Evolutionary conservation across 1,139 yeast species (phyloP).

Genomic region (Candida dubliniensis): DNA sequence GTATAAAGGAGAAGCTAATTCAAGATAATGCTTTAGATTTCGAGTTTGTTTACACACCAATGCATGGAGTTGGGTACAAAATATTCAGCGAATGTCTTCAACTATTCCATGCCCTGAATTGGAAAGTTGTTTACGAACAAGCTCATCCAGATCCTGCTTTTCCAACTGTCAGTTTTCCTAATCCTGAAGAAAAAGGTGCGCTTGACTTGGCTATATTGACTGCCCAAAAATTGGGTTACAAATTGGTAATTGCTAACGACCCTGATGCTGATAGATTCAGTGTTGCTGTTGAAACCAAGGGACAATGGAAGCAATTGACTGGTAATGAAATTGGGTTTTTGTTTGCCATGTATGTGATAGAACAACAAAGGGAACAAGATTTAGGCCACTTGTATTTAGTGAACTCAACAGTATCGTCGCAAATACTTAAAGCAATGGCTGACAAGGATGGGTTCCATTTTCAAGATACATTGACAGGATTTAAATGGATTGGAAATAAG

Average conservation of each 20-base stretch:
- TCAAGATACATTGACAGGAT: constrained; percentile 88
- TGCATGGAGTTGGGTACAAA: constrained; percentile 89
- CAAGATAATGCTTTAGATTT: constrained; percentile 23
- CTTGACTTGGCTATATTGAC: constrained; percentile 63
- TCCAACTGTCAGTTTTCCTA: constrained; percentile 85
- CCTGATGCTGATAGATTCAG: constrained; percentile 97
- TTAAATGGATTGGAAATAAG: constrained; percentile 95
- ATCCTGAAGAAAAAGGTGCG: constrained; percentile 96
- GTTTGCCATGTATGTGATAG: constrained; percentile 67
- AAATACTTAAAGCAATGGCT: constrained; percentile 74
- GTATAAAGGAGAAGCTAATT: constrained; percentile 31
- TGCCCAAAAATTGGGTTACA: constrained; percentile 48
- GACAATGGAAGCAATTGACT: constrained; percentile 73
- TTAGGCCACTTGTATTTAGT: constrained; percentile 55
- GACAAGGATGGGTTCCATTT: constrained; percentile 57
- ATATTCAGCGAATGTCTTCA: constrained; percentile 36
- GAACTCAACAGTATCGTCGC: constrained; percentile 91
- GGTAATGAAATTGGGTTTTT: constrained; percentile 91
- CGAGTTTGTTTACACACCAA: constrained; percentile 80
- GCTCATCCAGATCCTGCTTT: constrained; percentile 78
- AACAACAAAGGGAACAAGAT: constrained; percentile 31
- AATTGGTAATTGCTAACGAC: constrained; percentile 81
- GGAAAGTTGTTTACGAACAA: constrained; percentile 56
- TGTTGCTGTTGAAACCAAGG: constrained; percentile 57
- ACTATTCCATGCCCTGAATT: constrained; percentile 30